These are phyloP conservation scores for Acanthochlamys bracteata DNA, from an alignment of 106 monocot species.

Conservation along the genomic window DNA sequence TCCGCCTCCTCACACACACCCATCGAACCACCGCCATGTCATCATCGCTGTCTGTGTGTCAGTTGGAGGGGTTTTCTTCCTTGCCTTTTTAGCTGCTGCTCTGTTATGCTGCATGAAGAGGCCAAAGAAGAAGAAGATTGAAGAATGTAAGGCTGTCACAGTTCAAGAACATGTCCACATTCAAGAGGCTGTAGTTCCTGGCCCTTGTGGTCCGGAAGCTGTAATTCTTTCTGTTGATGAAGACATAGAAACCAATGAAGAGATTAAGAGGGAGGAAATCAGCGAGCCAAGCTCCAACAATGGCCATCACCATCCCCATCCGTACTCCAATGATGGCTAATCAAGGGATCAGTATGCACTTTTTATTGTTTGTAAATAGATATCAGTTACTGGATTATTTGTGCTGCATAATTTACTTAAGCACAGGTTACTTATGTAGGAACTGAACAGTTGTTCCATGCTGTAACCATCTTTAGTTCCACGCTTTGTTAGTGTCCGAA, in stretches of 20 bases:
- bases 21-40: constrained; percentile 11
- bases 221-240: constrained; percentile 36
- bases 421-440: too few relatives aligned
- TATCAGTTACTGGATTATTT: too few relatives aligned
- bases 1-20: constrained; percentile 6
- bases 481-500: too few relatives aligned
- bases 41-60: constrained; percentile 53
- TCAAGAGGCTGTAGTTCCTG: constrained; percentile 32
- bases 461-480: too few relatives aligned
- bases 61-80: constrained; percentile 52
- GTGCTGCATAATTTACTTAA: too few relatives aligned
- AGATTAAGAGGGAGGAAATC: constrained; percentile 17
- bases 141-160: constrained; percentile 22
- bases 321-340: neutral
- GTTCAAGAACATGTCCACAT: constrained; percentile 39
- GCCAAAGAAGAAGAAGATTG: constrained; percentile 34
- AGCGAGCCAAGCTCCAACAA: constrained; percentile 3
- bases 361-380: too few relatives aligned
- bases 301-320: neutral
- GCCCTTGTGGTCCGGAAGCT: constrained; percentile 30
- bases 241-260: constrained; percentile 32
- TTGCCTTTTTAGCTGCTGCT: constrained; percentile 47
- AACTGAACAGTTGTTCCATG: too few relatives aligned
- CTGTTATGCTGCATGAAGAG: constrained; percentile 52
- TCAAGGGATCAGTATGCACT: neutral